Conservation (phyloP, 83 land plant species). For the Isoetes engelmannii region DNA sequence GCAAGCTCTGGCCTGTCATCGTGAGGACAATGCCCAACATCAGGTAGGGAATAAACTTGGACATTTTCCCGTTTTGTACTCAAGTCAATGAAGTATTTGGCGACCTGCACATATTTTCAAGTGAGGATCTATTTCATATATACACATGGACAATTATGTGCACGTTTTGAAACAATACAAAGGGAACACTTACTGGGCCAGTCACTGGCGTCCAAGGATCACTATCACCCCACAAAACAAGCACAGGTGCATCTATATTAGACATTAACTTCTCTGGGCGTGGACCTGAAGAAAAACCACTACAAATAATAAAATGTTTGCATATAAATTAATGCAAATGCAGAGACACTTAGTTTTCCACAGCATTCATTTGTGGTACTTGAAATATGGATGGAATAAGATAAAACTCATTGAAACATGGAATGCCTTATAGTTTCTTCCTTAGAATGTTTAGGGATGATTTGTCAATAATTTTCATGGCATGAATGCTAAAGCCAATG, state of each 20-base stretch:
- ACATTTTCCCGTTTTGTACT: constrained; percentile 23
- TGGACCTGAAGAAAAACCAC: constrained; percentile 22
- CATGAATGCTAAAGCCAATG: background rate
- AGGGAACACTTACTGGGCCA: constrained; percentile 32
- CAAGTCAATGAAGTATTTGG: constrained; percentile 27
- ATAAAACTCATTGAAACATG: too few species aligned
- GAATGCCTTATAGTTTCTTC: too few species aligned
- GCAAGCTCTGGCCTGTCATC: constrained; percentile 44
- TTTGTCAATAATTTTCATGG: too few species aligned
- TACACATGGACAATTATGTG: background rate
- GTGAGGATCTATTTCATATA: constrained; percentile 1
- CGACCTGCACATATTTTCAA: constrained; percentile 23
- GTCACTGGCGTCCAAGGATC: constrained; percentile 43
- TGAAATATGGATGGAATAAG: too few species aligned
- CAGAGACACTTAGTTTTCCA: background rate
- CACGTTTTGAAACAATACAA: background rate
- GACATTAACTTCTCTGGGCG: constrained; percentile 39
- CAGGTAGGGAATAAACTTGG: constrained; percentile 26
- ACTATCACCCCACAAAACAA: constrained; percentile 40
- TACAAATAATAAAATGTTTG: too few species aligned
- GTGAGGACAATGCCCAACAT: constrained; percentile 44
- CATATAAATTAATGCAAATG: too few species aligned
- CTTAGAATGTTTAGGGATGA: too few species aligned
- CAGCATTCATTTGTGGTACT: too few species aligned
- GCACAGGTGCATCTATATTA: constrained; percentile 22